Evolutionary conservation across 345 rosid genomes (phyloP).

Genomic region (Adansonia digitata): DNA sequence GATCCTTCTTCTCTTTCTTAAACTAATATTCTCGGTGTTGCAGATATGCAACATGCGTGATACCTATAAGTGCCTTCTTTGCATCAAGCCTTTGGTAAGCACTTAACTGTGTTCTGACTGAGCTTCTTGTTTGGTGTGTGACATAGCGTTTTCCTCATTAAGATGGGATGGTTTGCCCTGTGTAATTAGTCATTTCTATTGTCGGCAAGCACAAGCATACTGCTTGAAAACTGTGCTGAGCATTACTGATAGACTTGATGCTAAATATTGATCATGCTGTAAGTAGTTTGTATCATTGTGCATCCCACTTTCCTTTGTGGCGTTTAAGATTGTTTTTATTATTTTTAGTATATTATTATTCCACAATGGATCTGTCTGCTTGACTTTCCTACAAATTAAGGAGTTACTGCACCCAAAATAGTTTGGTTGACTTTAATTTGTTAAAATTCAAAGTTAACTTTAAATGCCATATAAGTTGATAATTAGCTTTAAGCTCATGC

Average conservation of each 20-base stretch:
- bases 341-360: neutral
- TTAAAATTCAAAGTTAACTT: neutral
- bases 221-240: neutral
- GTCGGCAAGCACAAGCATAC: neutral
- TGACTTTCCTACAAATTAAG: neutral
- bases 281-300: neutral
- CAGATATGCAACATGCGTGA: slow-evolving; percentile 91
- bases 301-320: neutral
- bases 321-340: neutral
- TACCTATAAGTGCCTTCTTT: slow-evolving; percentile 94
- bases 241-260: neutral
- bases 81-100: slow-evolving; percentile 98
- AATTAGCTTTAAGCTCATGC: slow-evolving; percentile 1
- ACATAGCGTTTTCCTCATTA: neutral
- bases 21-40: slow-evolving; percentile 13
- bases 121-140: neutral
- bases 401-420: neutral
- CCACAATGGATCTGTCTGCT: neutral
- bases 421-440: neutral
- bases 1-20: slow-evolving; percentile 10
- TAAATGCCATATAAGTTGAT: neutral
- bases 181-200: neutral
- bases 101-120: slow-evolving; percentile 8
- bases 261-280: neutral
- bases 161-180: neutral